Evolutionary conservation across 2,329 filamentous ascomycete genomes (phyloP), one percentile per base, ranked within the genome.

Genomic region (Lasiodiplodia theobromae): DNA sequence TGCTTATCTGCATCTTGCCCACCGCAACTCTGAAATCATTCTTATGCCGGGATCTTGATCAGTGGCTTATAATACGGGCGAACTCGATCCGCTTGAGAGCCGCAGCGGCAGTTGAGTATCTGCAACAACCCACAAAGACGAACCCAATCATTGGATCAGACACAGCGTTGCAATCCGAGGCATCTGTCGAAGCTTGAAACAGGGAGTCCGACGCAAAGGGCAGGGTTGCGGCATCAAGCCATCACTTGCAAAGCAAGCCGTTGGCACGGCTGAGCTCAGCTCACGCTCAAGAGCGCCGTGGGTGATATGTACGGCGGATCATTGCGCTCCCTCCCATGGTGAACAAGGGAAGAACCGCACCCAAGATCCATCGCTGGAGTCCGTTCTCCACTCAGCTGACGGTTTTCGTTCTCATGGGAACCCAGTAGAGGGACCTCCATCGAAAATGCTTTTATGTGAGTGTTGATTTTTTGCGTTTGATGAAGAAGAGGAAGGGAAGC

Each of bases 401-500:
- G 84, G 85, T 86, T 86, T 85, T 84, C 84, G 78, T 84, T 82
- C 81, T 86, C 85, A 86, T 86, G 80, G 83, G 82, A 80, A 56
- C 78, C 77, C 77, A 78, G 69, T 75, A 57, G 72, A 74, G 77
- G 76, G 74, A 75, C 79, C 81, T 85, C 83, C 73, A 82, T 81
- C 79, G 82, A 84, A 85, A 86, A 86, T 84, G 84, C 84, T 86
- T 86, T 86, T 84, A 75, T 76, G 79, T 84, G 85, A 85, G 86
- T 83, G 83, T 84, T 79, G 73, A 79, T 81, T 80, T 84, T 85
- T 83, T 64, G 85, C 85, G 85, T 87, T 87, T 86, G 83, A 74
- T 77, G 74, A 75, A 84, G 84, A 73, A 74, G 79, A 75, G 78
- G 77, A 77, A 25, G 34, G 8, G 25, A 16, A 14, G 31, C 18